Evolutionary conservation across 169 alveolate genomes (phyloP).

Genomic region (Plasmodium blacklocki): DNA sequence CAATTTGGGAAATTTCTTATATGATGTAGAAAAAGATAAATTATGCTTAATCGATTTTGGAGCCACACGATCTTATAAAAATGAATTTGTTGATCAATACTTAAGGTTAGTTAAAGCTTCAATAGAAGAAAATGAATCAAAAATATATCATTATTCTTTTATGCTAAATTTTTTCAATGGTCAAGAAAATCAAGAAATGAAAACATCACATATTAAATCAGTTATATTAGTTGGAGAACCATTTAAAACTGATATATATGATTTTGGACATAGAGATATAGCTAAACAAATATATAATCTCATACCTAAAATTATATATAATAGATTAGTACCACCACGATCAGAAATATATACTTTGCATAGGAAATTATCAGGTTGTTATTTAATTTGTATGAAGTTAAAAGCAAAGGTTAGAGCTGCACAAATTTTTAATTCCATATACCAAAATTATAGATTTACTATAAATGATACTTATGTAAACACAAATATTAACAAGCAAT

Average conservation of each 20-base stretch:
- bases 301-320: conserved; percentile 85
- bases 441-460: conserved; percentile 45
- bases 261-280: conserved; percentile 77
- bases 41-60: conserved; percentile 93
- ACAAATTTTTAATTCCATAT: conserved; percentile 72
- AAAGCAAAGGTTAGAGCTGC: conserved; percentile 85
- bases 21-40: conserved; percentile 81
- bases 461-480: conserved; percentile 36
- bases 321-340: conserved; percentile 93
- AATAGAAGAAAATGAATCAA: conserved; percentile 49
- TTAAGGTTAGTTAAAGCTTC: conserved; percentile 89
- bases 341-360: conserved; percentile 94
- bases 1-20: conserved; percentile 92
- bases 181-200: conserved; percentile 88
- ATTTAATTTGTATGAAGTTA: conserved; percentile 87
- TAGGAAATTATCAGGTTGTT: conserved; percentile 92
- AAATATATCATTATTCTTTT: conserved; percentile 78
- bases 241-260: conserved; percentile 81
- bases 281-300: conserved; percentile 79
- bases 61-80: conserved; percentile 87
- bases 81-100: conserved; percentile 87
- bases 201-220: conserved; percentile 88
- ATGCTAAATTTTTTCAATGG: conserved; percentile 87
- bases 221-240: conserved; percentile 87
- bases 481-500: neutral